phyloP scores from a whole-genome alignment of 176 grass and related monocot genomes.

The Eremochloa ophiuroides region DNA sequence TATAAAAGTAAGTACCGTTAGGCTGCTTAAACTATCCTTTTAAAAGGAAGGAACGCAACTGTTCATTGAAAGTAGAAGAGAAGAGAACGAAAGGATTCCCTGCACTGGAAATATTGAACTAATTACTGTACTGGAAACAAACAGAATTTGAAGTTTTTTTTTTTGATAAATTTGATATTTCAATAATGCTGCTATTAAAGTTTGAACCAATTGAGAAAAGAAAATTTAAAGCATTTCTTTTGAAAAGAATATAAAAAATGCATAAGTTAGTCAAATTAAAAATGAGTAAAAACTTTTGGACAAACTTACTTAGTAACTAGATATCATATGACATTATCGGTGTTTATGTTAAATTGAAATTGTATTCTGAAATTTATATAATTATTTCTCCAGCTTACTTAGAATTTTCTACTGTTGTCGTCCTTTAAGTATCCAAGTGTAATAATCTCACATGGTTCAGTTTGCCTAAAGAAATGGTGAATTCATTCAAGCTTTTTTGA shows the following conservation, averaged over 20 bases:
- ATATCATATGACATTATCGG: not conserved
- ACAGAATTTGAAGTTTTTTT: not conserved
- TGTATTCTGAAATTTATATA: not conserved
- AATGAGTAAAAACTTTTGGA: not conserved
- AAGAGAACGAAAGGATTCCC: not conserved
- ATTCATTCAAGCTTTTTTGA: not conserved
- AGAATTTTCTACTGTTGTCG: not conserved
- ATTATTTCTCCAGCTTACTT: not conserved
- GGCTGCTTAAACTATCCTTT: not conserved
- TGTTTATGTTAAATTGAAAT: not conserved
- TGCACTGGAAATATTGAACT: not conserved
- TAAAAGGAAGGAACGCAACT: not conserved
- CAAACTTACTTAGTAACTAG: not conserved
- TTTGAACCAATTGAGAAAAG: not conserved
- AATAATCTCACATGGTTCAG: not conserved
- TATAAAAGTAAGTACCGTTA: not conserved
- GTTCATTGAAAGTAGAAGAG: not conserved
- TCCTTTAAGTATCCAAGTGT: not conserved
- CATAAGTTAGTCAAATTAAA: not conserved
- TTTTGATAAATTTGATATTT: not conserved
- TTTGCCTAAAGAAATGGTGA: not conserved
- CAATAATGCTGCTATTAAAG: not conserved
- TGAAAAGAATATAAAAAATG: not conserved
- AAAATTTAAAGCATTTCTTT: not conserved
- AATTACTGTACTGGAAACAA: not conserved